Conservation (phyloP, 2,329 filamentous ascomycete genomes). For the Clarireedia hainanense region DNA sequence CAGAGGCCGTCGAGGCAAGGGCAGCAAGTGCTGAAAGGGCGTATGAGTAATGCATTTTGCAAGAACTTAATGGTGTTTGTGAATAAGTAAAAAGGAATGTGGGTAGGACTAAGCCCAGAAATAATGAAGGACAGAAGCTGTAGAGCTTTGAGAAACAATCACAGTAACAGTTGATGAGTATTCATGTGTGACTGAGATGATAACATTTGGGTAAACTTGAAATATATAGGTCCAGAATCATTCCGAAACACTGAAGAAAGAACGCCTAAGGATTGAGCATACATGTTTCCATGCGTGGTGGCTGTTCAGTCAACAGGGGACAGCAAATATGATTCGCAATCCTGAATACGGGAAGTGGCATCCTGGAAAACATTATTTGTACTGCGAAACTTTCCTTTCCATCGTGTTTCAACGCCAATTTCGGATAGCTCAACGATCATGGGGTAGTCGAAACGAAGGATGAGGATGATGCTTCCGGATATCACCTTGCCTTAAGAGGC, state of each 20-base stretch:
- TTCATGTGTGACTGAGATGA: neutral
- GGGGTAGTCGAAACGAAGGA: neutral
- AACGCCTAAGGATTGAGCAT: neutral
- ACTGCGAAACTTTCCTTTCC: neutral
- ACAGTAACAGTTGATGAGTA: neutral
- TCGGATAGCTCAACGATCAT: too few relatives aligned
- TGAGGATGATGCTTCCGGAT: slow-evolving; percentile 3
- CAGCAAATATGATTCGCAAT: slow-evolving; percentile 1
- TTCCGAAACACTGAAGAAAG: neutral
- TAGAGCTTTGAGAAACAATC: neutral
- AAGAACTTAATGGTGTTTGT: neutral
- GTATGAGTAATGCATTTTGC: slow-evolving; percentile 4
- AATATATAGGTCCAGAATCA: neutral
- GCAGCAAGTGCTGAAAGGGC: slow-evolving; percentile 6
- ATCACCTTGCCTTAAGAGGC: neutral
- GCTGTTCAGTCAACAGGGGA: neutral
- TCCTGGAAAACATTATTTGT: neutral
- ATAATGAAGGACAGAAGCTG: neutral
- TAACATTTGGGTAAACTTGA: neutral
- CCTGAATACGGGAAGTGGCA: neutral
- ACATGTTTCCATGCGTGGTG: neutral
- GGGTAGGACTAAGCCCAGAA: slow-evolving; percentile 3
- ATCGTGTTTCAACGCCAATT: neutral
- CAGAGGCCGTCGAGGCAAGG: slow-evolving; percentile 4
- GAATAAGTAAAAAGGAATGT: slow-evolving; percentile 1